Base-by-base conservation (phyloP, 179 eudicot species). In the Beta lomatogona region DNA sequence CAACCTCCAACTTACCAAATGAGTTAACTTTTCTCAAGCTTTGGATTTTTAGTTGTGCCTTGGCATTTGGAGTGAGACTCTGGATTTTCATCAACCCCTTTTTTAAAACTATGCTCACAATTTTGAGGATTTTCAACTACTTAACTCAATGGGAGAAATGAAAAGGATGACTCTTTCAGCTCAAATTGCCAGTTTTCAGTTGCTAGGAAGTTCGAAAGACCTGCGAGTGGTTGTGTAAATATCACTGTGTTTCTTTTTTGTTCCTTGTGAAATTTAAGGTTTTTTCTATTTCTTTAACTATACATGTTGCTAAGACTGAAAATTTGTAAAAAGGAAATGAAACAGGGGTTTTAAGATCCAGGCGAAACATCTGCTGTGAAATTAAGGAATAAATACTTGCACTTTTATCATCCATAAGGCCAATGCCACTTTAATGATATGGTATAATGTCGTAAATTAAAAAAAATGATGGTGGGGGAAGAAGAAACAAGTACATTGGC, bases 1-100 rank as follows among this genome's bases (percentile, higher is more conserved):
- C 79, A 66, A 63, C 87, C 82, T 71, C 84, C 96, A 46, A 73
- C 90, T 60, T 94, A 81, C 84, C 96, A 85, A 63, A 90, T 93
- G 93, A 88, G 87, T 78, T 81, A 72, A 77, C 52, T 50, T 57
- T 59, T 36, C 68, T 48, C 25, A n/a, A n/a, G 72, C 14, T 11
- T 2, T 60, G 14, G 46, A 48, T 12, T 46, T 65, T 74, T 15
- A 9, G 67, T n/a, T 65, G 54, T 22, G 36, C 11, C 14, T 66
- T 8, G 36, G 55, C 21, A 25, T 66, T 77, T n/a, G 21, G 19
- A 9, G 22, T 12, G 12, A 59, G 19, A 21, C 41, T 36, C 41
- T 36, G 41, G 41, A 71, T 50, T 53, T 60, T 76, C 46, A 73
- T 28, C 22, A 67, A 52, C 31, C 1, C 3, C 21, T 25, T 45